Base-by-base conservation (phyloP, 1,139 yeast species). In the Debaryomyces robertsiae region DNA sequence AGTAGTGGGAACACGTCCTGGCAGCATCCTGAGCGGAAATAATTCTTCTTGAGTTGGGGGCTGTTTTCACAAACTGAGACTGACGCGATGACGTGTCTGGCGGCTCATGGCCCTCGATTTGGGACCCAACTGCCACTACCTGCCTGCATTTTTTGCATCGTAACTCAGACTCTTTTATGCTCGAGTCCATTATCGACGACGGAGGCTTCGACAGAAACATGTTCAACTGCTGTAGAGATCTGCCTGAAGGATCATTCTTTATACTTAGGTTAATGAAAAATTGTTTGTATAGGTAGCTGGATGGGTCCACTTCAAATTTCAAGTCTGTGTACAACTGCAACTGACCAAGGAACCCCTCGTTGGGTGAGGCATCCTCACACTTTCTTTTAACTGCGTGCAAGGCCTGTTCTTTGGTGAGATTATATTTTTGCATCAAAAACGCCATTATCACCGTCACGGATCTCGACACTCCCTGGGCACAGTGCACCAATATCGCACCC, bases 391-490 rank as follows among this genome's bases (percentile, higher is more conserved):
- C 82, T 0, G 91, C 90, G 60, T 84, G 81, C 7, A 87, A 54
- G 0, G 96, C 84, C 46, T 82, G 82, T 9, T 75, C 69, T 13
- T 79, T 63, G 6, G 68, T 64, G 58, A 88, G 71, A 6, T 79
- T 74, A 60, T 84, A 81, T 46, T 79, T 75, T 54, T 79, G 77
- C 94, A 93, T 90, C 46, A 93, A 62, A 58, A 84, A 93, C 2
- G 95, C 95, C 30, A 82, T 73, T 10, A 82, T 68, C 24, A 89
- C 69, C 0, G 95, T 67, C 0, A 80, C 88, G 1, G 96, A 84
- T 48, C 98, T 68, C 2, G 96, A 87, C 19, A 82, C 78, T 1
- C 98, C 98, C 23, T 96, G 96, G 42, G 90, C 88, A 58, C 94
- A 85, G 56, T 84, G 88, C 4, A 85, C 67, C 35, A 81, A 65